Conservation (phyloP, 2,329 filamentous ascomycete species). For the Fusarium siculi region DNA sequence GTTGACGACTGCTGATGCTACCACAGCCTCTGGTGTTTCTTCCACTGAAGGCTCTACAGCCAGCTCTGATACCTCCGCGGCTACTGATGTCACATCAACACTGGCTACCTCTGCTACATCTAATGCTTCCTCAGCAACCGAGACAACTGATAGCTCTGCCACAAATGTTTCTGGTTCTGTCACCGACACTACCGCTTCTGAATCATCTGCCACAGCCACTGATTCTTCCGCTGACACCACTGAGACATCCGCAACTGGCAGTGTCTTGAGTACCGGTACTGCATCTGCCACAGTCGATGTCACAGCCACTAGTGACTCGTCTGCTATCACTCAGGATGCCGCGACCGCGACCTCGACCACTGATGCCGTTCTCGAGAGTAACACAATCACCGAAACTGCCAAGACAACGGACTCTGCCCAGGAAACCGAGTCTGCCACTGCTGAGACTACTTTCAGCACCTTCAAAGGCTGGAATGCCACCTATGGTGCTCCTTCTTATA, state of each 20-base stretch:
- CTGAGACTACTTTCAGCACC: conserved; percentile 22
- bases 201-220: neutral
- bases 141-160: conserved; percentile 33
- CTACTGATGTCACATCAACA: conserved; percentile 33
- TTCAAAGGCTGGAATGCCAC: conserved; percentile 34
- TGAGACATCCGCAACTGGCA: neutral
- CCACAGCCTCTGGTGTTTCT: conserved; percentile 3
- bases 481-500: conserved; percentile 5
- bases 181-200: neutral
- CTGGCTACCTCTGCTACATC: neutral
- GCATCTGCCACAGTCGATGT: neutral
- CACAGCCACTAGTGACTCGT: neutral
- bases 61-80: neutral
- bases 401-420: neutral
- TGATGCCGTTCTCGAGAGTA: neutral
- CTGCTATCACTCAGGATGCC: neutral
- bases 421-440: conserved; percentile 7
- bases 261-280: neutral
- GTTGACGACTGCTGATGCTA: neutral
- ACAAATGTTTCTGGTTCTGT: conserved; percentile 26
- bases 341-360: neutral
- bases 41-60: conserved; percentile 14
- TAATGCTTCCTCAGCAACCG: neutral
- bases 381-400: neutral
- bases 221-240: conserved; percentile 1